Evolutionary conservation across 2,329 filamentous ascomycete genomes (phyloP).

Genomic region (Salinomyces thailandicus): DNA sequence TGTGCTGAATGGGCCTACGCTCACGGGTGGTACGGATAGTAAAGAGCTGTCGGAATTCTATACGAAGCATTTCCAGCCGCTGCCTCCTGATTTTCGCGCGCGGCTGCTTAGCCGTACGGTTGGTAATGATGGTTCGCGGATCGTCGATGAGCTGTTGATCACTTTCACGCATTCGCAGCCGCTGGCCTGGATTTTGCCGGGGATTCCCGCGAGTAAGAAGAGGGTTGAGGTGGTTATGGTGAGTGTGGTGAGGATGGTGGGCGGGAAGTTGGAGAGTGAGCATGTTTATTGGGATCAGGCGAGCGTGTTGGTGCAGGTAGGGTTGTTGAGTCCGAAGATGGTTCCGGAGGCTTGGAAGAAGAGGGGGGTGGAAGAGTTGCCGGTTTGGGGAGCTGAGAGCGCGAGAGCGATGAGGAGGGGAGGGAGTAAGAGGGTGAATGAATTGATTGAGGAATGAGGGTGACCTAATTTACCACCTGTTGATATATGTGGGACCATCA

Average conservation of each 20-base stretch:
- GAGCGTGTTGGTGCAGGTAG: constrained; percentile 48
- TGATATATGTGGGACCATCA: too few species aligned
- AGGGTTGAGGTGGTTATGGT: constrained; percentile 47
- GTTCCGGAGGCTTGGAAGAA: constrained; percentile 38
- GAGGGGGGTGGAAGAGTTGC: constrained; percentile 36
- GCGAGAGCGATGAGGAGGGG: constrained; percentile 38
- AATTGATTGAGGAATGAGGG: constrained; percentile 40
- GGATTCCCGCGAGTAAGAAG: constrained; percentile 45
- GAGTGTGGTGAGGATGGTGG: constrained; percentile 45
- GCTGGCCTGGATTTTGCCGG: constrained; percentile 51
- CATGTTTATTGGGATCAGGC: constrained; percentile 55
- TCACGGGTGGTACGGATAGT: constrained; percentile 36
- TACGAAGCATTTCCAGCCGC: constrained; percentile 44
- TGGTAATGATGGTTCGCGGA: constrained; percentile 39
- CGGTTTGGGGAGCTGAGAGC: constrained; percentile 36
- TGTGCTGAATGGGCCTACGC: constrained; percentile 35
- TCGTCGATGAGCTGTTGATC: constrained; percentile 52
- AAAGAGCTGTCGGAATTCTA: constrained; percentile 44
- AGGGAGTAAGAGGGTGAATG: constrained; percentile 34
- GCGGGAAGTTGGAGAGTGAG: constrained; percentile 45
- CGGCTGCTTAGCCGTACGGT: constrained; percentile 48
- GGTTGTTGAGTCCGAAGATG: constrained; percentile 46
- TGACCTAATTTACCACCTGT: too few species aligned
- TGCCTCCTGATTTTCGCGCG: constrained; percentile 41
- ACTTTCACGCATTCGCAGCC: constrained; percentile 47